A percentile compares a stretch with the other conserved stretches of the same genome.
These are phyloP conservation scores for Xylariaceae sp. DNA, from an alignment of 2,329 filamentous ascomycete genomes.

Conservation along the genomic window DNA sequence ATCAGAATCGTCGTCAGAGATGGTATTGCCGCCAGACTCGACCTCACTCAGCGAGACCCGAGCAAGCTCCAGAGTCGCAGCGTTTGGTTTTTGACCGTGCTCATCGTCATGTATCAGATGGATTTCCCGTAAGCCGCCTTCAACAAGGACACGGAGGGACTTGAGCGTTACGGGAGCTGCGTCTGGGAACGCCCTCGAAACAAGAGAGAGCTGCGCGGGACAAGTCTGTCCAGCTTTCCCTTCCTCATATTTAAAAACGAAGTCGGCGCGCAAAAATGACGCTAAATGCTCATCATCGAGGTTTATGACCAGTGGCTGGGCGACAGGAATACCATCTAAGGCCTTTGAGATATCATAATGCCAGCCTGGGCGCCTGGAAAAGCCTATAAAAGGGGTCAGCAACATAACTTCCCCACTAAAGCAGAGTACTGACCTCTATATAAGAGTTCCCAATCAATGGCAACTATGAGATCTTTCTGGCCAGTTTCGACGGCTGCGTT, in stretches of 20 bases:
- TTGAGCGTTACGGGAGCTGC: conserved; percentile 59
- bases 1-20: conserved; percentile 35
- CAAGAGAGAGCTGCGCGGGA: conserved; percentile 62
- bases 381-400: conserved; percentile 48
- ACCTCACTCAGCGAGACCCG: conserved; percentile 31
- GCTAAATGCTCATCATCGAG: conserved; percentile 57
- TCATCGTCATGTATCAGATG: conserved; percentile 52
- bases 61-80: conserved; percentile 26
- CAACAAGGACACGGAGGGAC: conserved; percentile 60
- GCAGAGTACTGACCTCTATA: conserved; percentile 55
- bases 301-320: conserved; percentile 55
- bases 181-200: conserved; percentile 59
- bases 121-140: conserved; percentile 63
- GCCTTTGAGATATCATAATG: conserved; percentile 65
- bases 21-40: conserved; percentile 38
- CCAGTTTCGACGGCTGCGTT: conserved; percentile 59
- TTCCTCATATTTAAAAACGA: conserved; percentile 63
- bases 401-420: not conserved
- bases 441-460: conserved; percentile 70
- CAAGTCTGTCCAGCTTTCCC: conserved; percentile 66
- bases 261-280: conserved; percentile 61
- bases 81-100: conserved; percentile 13
- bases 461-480: conserved; percentile 61
- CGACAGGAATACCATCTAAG: conserved; percentile 54
- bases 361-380: conserved; percentile 61